Percentiles rank a stretch among this genome's conserved stretches.
phyloP scores from a whole-genome alignment of 2,329 filamentous ascomycete genomes.

The Cercospora sojina region DNA sequence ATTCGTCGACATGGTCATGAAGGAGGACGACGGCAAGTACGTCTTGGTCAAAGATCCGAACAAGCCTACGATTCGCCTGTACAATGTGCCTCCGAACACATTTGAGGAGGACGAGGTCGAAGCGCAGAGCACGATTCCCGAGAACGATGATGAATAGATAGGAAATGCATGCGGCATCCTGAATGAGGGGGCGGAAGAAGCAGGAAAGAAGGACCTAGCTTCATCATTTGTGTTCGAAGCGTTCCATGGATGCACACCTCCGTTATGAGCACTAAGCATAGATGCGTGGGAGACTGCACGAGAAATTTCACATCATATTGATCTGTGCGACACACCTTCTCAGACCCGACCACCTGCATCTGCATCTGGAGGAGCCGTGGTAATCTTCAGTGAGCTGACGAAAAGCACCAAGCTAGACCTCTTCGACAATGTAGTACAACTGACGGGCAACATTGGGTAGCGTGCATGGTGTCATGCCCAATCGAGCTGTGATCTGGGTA shows the following conservation, averaged over 20 bases:
- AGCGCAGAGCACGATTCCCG: constrained; percentile 59
- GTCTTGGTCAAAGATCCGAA: constrained; percentile 86
- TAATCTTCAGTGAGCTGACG: background rate
- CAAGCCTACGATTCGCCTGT: constrained; percentile 90
- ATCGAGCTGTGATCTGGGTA: background rate
- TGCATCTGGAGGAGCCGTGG: background rate
- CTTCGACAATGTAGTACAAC: background rate
- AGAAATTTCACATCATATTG: background rate
- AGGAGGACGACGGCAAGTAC: constrained; percentile 69
- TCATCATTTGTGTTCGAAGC: background rate
- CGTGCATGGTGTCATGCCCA: background rate
- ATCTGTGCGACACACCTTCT: background rate
- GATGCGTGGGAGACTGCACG: background rate
- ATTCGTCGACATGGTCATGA: constrained; percentile 89
- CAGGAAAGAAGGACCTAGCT: background rate
- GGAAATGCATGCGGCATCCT: background rate
- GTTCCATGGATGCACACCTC: background rate
- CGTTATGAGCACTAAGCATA: background rate
- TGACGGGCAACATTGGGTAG: background rate
- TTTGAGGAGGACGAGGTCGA: constrained; percentile 90
- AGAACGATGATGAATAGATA: constrained; percentile 55
- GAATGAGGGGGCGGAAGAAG: background rate
- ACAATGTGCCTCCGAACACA: constrained; percentile 81
- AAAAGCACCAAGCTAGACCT: background rate
- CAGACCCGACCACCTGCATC: background rate